Evolutionary conservation across 2,329 filamentous ascomycete genomes (phyloP), one percentile per base, ranked within the genome.

Genomic region (Aspergillus udagawae): DNA sequence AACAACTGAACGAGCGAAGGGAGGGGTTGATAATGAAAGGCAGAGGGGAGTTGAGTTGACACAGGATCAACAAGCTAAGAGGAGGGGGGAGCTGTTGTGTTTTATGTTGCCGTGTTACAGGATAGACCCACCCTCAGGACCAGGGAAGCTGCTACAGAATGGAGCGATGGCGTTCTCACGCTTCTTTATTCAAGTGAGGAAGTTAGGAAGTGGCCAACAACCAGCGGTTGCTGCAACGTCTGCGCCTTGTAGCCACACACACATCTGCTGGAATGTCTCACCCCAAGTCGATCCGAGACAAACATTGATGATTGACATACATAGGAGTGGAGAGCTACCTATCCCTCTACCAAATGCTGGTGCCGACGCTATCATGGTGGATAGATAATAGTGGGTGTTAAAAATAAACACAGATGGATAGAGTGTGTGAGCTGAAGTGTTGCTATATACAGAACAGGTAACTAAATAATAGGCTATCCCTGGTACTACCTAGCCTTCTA

Each of bases 101-200:
- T 67, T 67, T 66, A 65, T 66, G 64, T 66, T 62, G 61, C 59
- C 58, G 63, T 63, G 64, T 66, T 62, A 60, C 59, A 59, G 63
- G 61, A 67, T 63, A 56, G 64, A 58, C 64, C 66, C 64, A 68
- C 65, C 47, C 55, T 59, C 50, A 44, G 53, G 60, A 62, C 61
- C 58, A 65, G 56, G 65, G 62, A 67, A 67, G 64, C 65, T 66
- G 58, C 65, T 63, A 60, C 61, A 57, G 61, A 56, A 53, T 58
- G 54, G 52, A 52, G 53, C 51, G 58, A 60, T 55, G 50, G 44
- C 17, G 41, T 25, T 51, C 49, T 48, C 56, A 56, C 60, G 58
- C 47, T 55, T 44, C 17, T 44, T 45, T 29, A 29, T 48, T 21
- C 17, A 21, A 32, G 20, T 49, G 14, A 51, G 47, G 32, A 27